These are phyloP conservation scores for Iris macrosiphon DNA, from an alignment of 106 monocot species.

Conservation along the genomic window DNA sequence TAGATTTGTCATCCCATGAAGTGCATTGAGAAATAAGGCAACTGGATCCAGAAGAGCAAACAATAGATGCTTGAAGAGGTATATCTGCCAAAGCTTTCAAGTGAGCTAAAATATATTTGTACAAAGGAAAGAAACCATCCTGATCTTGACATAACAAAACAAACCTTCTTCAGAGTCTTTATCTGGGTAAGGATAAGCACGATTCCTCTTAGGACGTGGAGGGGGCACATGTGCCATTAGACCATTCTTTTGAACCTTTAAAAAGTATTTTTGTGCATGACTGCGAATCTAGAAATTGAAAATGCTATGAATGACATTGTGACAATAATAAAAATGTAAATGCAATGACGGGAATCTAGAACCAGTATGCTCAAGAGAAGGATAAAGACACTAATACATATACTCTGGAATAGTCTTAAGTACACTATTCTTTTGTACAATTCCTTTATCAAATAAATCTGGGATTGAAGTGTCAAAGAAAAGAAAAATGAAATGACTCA, in stretches of 20 bases:
- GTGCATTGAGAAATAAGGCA: slow-evolving; percentile 7
- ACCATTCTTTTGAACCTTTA: slow-evolving; percentile 56
- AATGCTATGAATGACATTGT: not conserved
- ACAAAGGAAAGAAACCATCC: not conserved
- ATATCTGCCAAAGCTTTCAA: slow-evolving; percentile 9
- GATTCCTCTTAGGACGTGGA: slow-evolving; percentile 43
- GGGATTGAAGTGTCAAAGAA: no score
- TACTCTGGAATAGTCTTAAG: no score
- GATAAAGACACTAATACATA: no score
- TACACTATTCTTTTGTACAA: no score
- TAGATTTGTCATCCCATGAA: slow-evolving; percentile 16
- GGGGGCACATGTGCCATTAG: slow-evolving; percentile 43
- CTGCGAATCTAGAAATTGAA: slow-evolving; percentile 43
- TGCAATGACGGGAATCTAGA: no score
- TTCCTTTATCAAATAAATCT: no score
- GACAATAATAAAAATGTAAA: not conserved
- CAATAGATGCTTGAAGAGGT: slow-evolving; percentile 21
- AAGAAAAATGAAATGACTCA: no score
- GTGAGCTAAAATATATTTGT: not conserved
- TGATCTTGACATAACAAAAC: not conserved
- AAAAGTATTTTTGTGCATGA: slow-evolving; percentile 69
- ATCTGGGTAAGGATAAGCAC: slow-evolving; percentile 37
- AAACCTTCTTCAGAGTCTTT: slow-evolving; percentile 31
- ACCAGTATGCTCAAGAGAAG: no score
- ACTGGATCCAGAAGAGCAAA: slow-evolving; percentile 15